Percentiles rank a stretch among this genome's conserved stretches.
These are phyloP conservation scores for Deinandra increscens DNA, from an alignment of 129 eudicot genomes.

Conservation along the genomic window DNA sequence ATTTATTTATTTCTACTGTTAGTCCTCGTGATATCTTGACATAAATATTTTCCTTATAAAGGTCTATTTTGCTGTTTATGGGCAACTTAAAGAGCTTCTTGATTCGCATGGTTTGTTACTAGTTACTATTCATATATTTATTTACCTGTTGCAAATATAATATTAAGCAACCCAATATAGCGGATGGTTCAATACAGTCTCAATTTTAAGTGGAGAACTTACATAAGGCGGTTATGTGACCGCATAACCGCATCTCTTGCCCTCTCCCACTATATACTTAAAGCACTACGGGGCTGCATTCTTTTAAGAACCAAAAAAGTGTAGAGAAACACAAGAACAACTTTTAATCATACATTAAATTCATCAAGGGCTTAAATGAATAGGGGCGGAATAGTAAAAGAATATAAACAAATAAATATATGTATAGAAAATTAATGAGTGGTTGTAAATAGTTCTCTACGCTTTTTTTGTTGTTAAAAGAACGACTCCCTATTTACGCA, in stretches of 20 bases:
- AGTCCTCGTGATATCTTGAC: background rate
- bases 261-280: background rate
- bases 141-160: conserved; percentile 14
- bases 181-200: background rate
- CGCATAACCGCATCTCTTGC: background rate
- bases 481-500: too few species aligned
- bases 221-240: background rate
- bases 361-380: too few species aligned
- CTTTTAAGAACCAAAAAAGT: too few species aligned
- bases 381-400: too few species aligned
- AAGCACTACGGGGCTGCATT: too few species aligned
- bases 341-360: too few species aligned
- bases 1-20: background rate
- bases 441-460: too few species aligned
- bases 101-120: conserved; percentile 67
- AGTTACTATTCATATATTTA: background rate
- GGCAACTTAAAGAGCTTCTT: conserved; percentile 74
- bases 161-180: background rate
- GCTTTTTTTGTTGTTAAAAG: too few species aligned
- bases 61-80: conserved; percentile 95
- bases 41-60: conserved; percentile 22
- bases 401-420: too few species aligned
- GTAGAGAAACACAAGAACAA: too few species aligned
- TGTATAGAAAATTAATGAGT: too few species aligned
- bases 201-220: background rate